phyloP scores from a whole-genome alignment of 164 flowering plant genomes.

The Vitis labrusca region DNA sequence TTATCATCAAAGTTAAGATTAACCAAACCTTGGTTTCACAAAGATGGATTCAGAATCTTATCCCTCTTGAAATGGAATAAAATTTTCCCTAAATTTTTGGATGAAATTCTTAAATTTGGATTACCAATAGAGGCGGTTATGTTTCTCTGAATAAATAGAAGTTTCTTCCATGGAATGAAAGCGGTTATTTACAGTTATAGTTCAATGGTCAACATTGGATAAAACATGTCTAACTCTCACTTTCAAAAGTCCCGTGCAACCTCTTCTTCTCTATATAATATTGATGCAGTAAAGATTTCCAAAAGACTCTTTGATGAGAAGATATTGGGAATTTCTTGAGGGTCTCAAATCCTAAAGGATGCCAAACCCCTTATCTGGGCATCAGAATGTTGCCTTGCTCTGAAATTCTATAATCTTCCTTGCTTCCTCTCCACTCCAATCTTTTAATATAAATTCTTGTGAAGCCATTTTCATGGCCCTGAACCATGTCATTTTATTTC shows the following conservation, averaged over 20 bases:
- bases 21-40: too few relatives aligned
- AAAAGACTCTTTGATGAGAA: not conserved
- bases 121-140: not conserved
- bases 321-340: constrained; percentile 7
- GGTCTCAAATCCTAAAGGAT: not conserved
- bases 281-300: constrained; percentile 6
- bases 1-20: too few relatives aligned
- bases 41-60: too few relatives aligned
- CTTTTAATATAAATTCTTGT: not conserved
- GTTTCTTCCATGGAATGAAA: not conserved
- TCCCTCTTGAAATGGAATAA: too few relatives aligned
- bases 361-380: not conserved
- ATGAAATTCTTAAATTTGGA: not conserved
- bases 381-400: constrained; percentile 11
- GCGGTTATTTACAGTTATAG: not conserved
- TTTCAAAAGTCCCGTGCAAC: not conserved
- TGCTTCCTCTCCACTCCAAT: constrained; percentile 27
- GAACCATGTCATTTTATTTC: not conserved
- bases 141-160: too few relatives aligned
- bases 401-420: constrained; percentile 15
- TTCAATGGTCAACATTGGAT: constrained; percentile 10
- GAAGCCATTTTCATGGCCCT: not conserved
- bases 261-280: not conserved
- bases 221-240: not conserved
- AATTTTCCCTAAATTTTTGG: too few relatives aligned